Conservation (phyloP, 495 filamentous ascomycete genomes). For the Penicillium paradoxum region DNA sequence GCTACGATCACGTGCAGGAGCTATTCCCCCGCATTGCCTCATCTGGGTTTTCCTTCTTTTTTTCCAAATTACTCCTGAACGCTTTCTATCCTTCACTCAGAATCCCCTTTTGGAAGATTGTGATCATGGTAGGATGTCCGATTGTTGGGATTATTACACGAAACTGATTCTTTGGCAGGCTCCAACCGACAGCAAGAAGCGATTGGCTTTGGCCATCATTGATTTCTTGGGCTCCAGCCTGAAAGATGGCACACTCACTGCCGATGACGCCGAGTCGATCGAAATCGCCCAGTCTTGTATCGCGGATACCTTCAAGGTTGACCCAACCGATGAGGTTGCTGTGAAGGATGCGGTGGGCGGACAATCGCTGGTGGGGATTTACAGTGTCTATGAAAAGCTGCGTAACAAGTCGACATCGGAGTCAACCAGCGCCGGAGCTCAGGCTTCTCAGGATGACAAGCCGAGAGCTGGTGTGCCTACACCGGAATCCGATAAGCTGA, state of each 20-base stretch:
- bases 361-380: constrained; percentile 85
- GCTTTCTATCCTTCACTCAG: background rate
- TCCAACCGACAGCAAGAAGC: constrained; percentile 77
- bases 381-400: constrained; percentile 92
- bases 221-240: constrained; percentile 85
- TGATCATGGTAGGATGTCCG: constrained; percentile 17
- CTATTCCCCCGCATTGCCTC: constrained; percentile 22
- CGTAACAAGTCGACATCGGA: constrained; percentile 57
- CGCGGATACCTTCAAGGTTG: constrained; percentile 88
- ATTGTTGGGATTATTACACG: background rate
- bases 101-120: background rate
- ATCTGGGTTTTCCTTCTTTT: constrained; percentile 11
- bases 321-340: constrained; percentile 69
- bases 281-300: constrained; percentile 93
- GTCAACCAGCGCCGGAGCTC: constrained; percentile 17
- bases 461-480: constrained; percentile 37
- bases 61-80: constrained; percentile 11
- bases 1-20: constrained; percentile 27
- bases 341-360: constrained; percentile 70
- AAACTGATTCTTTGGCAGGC: constrained; percentile 34
- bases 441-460: constrained; percentile 22
- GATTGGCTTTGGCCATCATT: constrained; percentile 92
- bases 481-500: constrained; percentile 76
- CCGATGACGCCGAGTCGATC: constrained; percentile 85
- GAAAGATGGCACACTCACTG: constrained; percentile 78